Conservation (phyloP, 2,329 filamentous ascomycete species). For the Cryphonectria parasitica region DNA sequence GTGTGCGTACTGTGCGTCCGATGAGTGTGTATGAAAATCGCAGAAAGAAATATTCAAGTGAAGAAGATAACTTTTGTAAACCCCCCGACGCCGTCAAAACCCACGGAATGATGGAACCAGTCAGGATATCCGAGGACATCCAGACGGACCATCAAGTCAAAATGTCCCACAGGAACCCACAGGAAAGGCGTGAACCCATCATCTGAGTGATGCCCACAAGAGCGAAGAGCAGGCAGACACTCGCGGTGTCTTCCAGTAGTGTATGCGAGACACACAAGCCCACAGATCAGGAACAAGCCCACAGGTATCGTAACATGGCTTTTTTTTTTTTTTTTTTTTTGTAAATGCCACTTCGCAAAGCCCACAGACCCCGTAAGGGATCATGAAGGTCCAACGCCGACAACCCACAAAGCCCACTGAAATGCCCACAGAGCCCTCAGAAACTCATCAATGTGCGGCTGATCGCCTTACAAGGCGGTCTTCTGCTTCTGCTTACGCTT, state of each 20-base stretch:
- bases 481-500: slow-evolving; percentile 66
- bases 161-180: slow-evolving; percentile 33
- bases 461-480: slow-evolving; percentile 56
- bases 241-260: slow-evolving; percentile 23
- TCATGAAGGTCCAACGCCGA: slow-evolving; percentile 54
- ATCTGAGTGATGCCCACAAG: slow-evolving; percentile 32
- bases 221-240: slow-evolving; percentile 37
- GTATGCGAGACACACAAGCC: slow-evolving; percentile 34
- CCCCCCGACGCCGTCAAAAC: slow-evolving; percentile 27
- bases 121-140: slow-evolving; percentile 28
- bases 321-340: slow-evolving; percentile 35
- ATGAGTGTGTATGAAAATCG: background rate
- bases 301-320: slow-evolving; percentile 57
- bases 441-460: slow-evolving; percentile 45
- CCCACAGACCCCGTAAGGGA: slow-evolving; percentile 49
- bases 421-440: slow-evolving; percentile 52
- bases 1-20: slow-evolving; percentile 5
- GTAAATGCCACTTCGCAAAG: slow-evolving; percentile 31
- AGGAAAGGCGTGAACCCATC: slow-evolving; percentile 34
- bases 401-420: slow-evolving; percentile 60
- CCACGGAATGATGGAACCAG: slow-evolving; percentile 23
- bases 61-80: slow-evolving; percentile 27
- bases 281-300: slow-evolving; percentile 49
- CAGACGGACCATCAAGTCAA: slow-evolving; percentile 22
- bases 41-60: background rate